Percentiles rank a stretch among this genome's conserved stretches.
Conservation (phyloP, 2,329 filamentous ascomycete species). For the Epichloe festucae region DNA sequence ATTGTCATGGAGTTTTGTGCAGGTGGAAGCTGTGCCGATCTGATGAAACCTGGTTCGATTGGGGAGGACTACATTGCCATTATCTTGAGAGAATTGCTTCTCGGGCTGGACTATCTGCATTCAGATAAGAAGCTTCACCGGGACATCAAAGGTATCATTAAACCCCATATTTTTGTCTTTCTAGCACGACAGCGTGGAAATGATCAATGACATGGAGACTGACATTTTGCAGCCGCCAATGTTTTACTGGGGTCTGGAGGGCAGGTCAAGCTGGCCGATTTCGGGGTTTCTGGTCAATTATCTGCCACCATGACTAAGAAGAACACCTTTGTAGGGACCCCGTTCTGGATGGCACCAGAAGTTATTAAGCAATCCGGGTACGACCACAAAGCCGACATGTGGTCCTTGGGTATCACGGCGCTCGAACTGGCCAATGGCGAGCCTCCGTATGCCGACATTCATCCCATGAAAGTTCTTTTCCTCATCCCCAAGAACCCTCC, state of each 20-base stretch:
- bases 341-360: constrained; percentile 99
- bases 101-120: constrained; percentile 87
- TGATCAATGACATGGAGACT: background rate
- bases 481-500: constrained; percentile 91
- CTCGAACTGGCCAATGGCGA: constrained; percentile 85
- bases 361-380: constrained; percentile 98
- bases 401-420: constrained; percentile 91
- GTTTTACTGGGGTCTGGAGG: constrained; percentile 79
- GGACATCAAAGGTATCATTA: constrained; percentile 72
- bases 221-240: constrained; percentile 58
- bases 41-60: constrained; percentile 88
- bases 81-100: constrained; percentile 76
- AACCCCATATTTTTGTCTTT: background rate
- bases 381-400: constrained; percentile 95
- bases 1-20: constrained; percentile 99
- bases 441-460: constrained; percentile 89
- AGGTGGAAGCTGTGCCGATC: constrained; percentile 86
- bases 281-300: constrained; percentile 90
- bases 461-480: constrained; percentile 97
- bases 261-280: constrained; percentile 94
- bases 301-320: constrained; percentile 99
- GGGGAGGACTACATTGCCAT: constrained; percentile 95
- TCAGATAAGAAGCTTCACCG: constrained; percentile 91
- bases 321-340: constrained; percentile 95
- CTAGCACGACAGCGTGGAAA: background rate